Evolutionary conservation across 305 asterid species (phyloP), one percentile per base, ranked within the genome.

Genomic region (Fraxinus velutina): DNA sequence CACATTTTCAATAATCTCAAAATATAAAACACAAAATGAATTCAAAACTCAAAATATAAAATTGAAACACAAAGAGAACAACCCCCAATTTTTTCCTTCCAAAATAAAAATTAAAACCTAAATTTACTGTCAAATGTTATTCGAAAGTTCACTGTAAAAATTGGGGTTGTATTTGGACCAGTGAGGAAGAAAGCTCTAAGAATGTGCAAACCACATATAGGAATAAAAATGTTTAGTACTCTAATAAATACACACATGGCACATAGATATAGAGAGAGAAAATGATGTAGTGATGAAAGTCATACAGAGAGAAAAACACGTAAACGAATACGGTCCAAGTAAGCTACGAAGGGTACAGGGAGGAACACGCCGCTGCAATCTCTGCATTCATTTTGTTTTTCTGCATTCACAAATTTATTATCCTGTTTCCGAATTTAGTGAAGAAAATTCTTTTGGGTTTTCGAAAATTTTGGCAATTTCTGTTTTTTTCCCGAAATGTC

Each of bases 321-420:
- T 94, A 91, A 87, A 92, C 92, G 85, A 92, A 91, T 88, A 78
- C 77, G 76, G 98, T 89, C 98, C 98, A 90, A 88, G 94, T 74
- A 85, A 85, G 77, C 73, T 86, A 89, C 77, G 89, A 90, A 86
- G 94, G 96, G 91, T 84, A 60, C 81, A 85, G 89, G 88, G 85
- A 44, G 62, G 90, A 85, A 91, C 95, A 91, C 97, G 96, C 78
- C 84, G 39, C 76, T 17, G 75, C 7, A 32, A 75, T 83, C 60
- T 12, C 79, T 74, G 47, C 76, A 78, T 71, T 77, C 73, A 17
- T 52, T 62, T 6, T 32, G 87, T 87, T 85, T 79, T 66, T 12
- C 79, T 71, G 47, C 74, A 78, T 71, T 77, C 73, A 17, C 42
- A 82, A 71, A 78, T 77, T 82, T 34, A n/a, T 79, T 62, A 3